Evolutionary conservation across 495 filamentous ascomycete species (phyloP).

Genomic region (Xylaria cubensis): DNA sequence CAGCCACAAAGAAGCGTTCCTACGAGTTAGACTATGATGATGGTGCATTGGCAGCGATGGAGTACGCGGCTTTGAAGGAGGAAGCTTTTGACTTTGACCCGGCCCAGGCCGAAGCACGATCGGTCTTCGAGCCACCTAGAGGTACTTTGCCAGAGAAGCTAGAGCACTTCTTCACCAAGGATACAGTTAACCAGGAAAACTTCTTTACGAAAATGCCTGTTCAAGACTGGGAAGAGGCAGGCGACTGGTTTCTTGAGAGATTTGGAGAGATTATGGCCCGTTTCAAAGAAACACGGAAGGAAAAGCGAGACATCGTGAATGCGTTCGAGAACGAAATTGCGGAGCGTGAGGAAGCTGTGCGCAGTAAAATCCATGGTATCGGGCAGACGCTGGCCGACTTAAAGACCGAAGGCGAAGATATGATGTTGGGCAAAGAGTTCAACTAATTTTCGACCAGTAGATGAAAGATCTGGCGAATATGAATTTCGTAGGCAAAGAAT

Average conservation of each 20-base stretch:
- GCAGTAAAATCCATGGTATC: constrained; percentile 59
- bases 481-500: constrained; percentile 4
- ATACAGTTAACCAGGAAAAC: constrained; percentile 57
- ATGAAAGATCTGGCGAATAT: constrained; percentile 17
- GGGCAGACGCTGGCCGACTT: constrained; percentile 61
- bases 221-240: constrained; percentile 81
- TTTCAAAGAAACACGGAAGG: constrained; percentile 67
- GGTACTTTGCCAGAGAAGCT: constrained; percentile 53
- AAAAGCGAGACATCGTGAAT: constrained; percentile 67
- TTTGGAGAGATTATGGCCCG: constrained; percentile 68
- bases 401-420: constrained; percentile 60
- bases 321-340: constrained; percentile 73
- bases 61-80: constrained; percentile 57
- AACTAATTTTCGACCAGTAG: constrained; percentile 34
- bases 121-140: constrained; percentile 37
- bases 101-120: constrained; percentile 41
- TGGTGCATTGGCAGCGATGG: constrained; percentile 58
- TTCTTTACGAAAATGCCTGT: constrained; percentile 71
- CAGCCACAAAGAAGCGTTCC: constrained; percentile 45
- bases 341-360: constrained; percentile 57
- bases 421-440: constrained; percentile 61
- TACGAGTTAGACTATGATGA: constrained; percentile 60
- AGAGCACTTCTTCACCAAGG: constrained; percentile 45
- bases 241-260: constrained; percentile 77
- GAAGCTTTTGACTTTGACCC: constrained; percentile 65